Percentiles rank a stretch among this genome's conserved stretches.
phyloP scores from a whole-genome alignment of 108 stramenopile genomes.

The Thalassiosira profunda region DNA sequence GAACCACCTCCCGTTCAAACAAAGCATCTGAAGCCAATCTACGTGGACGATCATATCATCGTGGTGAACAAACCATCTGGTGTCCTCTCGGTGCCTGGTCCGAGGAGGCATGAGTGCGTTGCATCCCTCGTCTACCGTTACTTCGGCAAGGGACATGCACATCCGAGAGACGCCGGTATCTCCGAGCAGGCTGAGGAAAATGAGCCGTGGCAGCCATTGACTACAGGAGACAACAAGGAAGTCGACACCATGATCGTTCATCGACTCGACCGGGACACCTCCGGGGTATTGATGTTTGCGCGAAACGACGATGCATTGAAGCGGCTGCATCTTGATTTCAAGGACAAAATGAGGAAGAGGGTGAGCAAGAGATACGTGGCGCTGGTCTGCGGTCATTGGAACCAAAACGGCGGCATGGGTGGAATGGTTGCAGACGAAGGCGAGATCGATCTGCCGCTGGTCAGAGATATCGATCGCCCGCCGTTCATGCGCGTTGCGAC shows the following conservation, averaged over 20 bases:
- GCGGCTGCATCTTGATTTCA: conserved; percentile 59
- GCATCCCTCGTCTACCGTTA: conserved; percentile 57
- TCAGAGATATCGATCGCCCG: conserved; percentile 67
- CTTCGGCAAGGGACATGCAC: conserved; percentile 19
- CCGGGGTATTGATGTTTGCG: conserved; percentile 71
- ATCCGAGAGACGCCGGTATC: background rate
- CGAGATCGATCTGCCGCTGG: conserved; percentile 71
- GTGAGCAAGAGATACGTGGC: conserved; percentile 32
- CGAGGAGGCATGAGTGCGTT: conserved; percentile 69
- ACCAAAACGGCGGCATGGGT: background rate
- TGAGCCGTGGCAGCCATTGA: background rate
- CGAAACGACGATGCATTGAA: conserved; percentile 55
- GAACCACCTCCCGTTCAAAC: conserved; percentile 9
- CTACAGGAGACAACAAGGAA: conserved; percentile 1
- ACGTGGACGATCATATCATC: conserved; percentile 65
- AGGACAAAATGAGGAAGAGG: conserved; percentile 23
- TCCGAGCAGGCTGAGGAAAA: background rate
- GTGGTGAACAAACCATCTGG: conserved; percentile 74
- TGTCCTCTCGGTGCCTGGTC: conserved; percentile 72
- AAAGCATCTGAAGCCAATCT: conserved; percentile 53
- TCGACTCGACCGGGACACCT: conserved; percentile 79
- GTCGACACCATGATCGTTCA: conserved; percentile 75
- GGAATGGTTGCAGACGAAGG: conserved; percentile 48
- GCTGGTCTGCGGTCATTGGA: conserved; percentile 39
- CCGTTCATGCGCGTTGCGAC: conserved; percentile 77